phyloP scores from a whole-genome alignment of 1,284 basidiomycete species.

The Farysia itapuensis region DNA sequence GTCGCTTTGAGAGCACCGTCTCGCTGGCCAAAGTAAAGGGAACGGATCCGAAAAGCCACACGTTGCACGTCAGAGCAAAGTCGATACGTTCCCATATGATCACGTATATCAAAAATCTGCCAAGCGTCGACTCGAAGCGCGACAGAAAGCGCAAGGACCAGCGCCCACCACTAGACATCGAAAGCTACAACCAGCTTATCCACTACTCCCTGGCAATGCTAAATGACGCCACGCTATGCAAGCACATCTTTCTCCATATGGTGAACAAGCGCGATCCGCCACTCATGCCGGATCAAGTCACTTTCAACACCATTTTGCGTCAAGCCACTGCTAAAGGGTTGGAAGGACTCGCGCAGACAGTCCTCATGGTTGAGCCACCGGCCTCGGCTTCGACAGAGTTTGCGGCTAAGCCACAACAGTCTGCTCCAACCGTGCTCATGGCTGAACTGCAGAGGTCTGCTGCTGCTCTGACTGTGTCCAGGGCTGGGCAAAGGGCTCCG shows the following conservation, averaged over 20 bases:
- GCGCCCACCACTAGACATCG: constrained; percentile 13
- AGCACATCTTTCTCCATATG: constrained; percentile 31
- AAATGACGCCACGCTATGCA: constrained; percentile 17
- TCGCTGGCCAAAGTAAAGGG: background rate
- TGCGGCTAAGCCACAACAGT: background rate
- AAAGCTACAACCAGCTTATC: constrained; percentile 35
- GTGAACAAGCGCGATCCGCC: constrained; percentile 18
- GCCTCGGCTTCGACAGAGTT: background rate
- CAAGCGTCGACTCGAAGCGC: too few relatives aligned
- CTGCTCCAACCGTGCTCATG: background rate
- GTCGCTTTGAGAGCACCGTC: constrained; percentile 18
- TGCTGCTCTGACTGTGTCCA: background rate
- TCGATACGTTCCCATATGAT: constrained; percentile 15
- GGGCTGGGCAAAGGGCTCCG: background rate
- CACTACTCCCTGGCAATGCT: constrained; percentile 23
- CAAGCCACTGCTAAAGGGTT: constrained; percentile 33
- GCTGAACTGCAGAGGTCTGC: background rate
- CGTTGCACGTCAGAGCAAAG: constrained; percentile 6
- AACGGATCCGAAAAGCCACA: background rate
- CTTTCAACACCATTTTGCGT: constrained; percentile 35
- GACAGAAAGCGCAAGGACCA: too few relatives aligned
- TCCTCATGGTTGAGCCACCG: constrained; percentile 4
- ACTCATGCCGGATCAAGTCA: constrained; percentile 26
- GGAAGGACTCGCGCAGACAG: constrained; percentile 12
- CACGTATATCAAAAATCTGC: constrained; percentile 21